Evolutionary conservation across 768 basidiomycete species (phyloP).

Genomic region (Hygrocybe coccinea): DNA sequence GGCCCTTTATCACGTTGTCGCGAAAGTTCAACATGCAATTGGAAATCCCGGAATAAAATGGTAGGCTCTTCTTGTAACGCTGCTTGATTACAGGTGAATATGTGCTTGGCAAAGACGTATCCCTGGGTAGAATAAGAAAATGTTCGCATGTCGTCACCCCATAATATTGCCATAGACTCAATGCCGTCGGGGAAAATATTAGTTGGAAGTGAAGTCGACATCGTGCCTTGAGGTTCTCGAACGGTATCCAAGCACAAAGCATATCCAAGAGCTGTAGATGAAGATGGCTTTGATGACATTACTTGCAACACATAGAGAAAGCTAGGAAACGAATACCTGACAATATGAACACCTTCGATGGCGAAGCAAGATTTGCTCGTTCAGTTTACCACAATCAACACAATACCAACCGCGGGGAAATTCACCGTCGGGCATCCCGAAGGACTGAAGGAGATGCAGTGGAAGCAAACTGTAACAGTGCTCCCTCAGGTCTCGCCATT

Average conservation of each 20-base stretch:
- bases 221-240: neutral
- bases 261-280: neutral
- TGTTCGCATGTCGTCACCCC: constrained; percentile 5
- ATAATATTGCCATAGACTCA: neutral
- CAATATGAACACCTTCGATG: constrained; percentile 5
- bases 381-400: constrained; percentile 1
- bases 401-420: constrained; percentile 6
- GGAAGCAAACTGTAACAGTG: neutral
- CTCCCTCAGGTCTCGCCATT: neutral
- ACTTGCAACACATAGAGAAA: neutral
- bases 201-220: neutral
- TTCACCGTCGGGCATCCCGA: neutral
- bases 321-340: neutral
- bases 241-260: neutral
- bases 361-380: neutral
- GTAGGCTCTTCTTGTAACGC: constrained; percentile 1
- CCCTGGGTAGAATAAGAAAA: neutral
- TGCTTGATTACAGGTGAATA: neutral
- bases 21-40: neutral
- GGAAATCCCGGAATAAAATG: neutral
- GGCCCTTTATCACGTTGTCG: neutral
- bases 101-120: constrained; percentile 1
- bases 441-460: neutral
- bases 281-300: neutral
- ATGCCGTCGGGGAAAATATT: neutral